phyloP scores from a whole-genome alignment of 208 protist species.

The Acanthamoeba rhysodes region DNA sequence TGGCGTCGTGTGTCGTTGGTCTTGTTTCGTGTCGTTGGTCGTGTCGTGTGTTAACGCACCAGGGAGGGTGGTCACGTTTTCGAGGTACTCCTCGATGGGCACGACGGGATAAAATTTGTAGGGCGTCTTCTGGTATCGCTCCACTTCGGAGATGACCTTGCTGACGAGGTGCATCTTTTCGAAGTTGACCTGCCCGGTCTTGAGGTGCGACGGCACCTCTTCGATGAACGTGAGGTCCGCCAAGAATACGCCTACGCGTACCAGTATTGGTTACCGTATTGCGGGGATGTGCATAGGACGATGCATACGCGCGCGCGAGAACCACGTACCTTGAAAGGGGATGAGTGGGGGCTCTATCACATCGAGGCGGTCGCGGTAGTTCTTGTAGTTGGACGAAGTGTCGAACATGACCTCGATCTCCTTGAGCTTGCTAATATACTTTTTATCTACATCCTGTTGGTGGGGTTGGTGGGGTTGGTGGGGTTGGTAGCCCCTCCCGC shows the following conservation, averaged over 20 bases:
- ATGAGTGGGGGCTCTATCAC: constrained; percentile 50
- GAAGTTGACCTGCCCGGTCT: constrained; percentile 68
- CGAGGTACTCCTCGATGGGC: constrained; percentile 69
- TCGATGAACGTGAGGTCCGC: constrained; percentile 69
- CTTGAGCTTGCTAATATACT: constrained; percentile 64
- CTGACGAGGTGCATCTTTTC: constrained; percentile 62
- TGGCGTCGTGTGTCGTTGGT: no score
- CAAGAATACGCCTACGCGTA: constrained; percentile 7
- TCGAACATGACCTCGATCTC: constrained; percentile 73
- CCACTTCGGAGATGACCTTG: constrained; percentile 68
- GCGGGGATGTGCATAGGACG: no score
- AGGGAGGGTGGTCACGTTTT: neutral
- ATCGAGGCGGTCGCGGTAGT: constrained; percentile 70
- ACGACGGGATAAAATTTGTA: constrained; percentile 42
- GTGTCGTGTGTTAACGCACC: neutral
- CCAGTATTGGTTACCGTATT: no score
- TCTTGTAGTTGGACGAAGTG: constrained; percentile 46
- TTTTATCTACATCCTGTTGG: constrained; percentile 36
- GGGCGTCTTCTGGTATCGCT: constrained; percentile 54
- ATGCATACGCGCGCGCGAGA: neutral
- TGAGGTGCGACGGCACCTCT: constrained; percentile 43
- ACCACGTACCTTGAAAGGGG: constrained; percentile 50
- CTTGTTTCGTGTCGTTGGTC: no score
- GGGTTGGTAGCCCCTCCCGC: neutral
- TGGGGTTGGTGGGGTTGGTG: neutral